Evolutionary conservation across 208 protist species (phyloP).

Genomic region (Porcisia deanei): DNA sequence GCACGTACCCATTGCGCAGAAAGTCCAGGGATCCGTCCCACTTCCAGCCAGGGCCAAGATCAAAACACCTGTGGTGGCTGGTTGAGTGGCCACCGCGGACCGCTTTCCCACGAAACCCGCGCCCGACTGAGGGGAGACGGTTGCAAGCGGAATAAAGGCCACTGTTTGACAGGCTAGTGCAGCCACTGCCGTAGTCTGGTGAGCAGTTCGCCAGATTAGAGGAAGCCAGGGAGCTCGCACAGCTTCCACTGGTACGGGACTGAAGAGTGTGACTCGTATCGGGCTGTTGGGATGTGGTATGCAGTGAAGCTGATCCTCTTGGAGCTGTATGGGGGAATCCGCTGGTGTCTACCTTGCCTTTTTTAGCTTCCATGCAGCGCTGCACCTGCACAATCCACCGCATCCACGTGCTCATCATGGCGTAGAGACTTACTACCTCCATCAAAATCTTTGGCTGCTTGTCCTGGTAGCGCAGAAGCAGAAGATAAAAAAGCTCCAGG

Average conservation of each 20-base stretch:
- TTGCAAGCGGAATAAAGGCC: neutral
- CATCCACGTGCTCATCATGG: conserved; percentile 49
- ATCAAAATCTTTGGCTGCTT: conserved; percentile 18
- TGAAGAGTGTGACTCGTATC: neutral
- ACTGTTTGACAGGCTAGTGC: conserved; percentile 2
- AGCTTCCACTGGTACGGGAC: neutral
- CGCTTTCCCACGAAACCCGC: conserved; percentile 4
- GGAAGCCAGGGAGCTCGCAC: neutral
- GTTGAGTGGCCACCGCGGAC: neutral
- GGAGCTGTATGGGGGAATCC: neutral
- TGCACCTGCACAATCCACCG: conserved; percentile 38
- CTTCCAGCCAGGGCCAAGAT: conserved; percentile 32
- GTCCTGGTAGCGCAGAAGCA: conserved; percentile 47
- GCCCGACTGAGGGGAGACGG: neutral
- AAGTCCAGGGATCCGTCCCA: conserved; percentile 46
- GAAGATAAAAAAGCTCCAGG: conserved; percentile 47
- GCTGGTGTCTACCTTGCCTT: conserved; percentile 9
- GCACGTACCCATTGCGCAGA: conserved; percentile 44
- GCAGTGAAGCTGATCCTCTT: neutral
- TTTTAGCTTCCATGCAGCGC: conserved; percentile 28
- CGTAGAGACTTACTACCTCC: conserved; percentile 42
- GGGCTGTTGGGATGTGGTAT: neutral
- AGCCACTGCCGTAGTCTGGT: neutral
- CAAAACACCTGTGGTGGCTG: conserved; percentile 22
- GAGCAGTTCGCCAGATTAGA: neutral